A percentile compares a stretch with the other conserved stretches of the same genome.
Evolutionary conservation across 768 basidiomycete genomes (phyloP).

Genomic region (Floccularia luteovirens): DNA sequence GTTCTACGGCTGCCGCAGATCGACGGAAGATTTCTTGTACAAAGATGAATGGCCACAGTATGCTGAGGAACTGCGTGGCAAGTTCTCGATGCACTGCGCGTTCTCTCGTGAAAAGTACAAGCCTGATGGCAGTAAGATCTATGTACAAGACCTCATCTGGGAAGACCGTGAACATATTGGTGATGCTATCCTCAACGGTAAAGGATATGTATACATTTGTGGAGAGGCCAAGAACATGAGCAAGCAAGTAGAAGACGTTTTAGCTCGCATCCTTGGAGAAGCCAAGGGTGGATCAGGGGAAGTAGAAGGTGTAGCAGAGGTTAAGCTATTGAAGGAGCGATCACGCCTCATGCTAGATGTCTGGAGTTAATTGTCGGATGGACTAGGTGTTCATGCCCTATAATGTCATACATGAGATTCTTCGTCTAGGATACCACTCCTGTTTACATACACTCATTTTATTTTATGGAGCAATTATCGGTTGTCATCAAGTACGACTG

Average conservation of each 20-base stretch:
- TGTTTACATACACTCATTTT: constrained; percentile 10
- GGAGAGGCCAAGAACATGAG: constrained; percentile 97
- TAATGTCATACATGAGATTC: constrained; percentile 1
- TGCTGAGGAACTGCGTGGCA: constrained; percentile 78
- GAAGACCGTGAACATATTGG: constrained; percentile 78
- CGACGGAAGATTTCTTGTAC: constrained; percentile 89
- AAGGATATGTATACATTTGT: constrained; percentile 97
- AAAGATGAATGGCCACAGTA: constrained; percentile 93
- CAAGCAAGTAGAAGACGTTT: constrained; percentile 87
- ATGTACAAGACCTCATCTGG: constrained; percentile 97
- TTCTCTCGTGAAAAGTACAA: constrained; percentile 92
- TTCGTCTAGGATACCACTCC: constrained; percentile 7
- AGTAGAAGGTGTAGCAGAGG: constrained; percentile 84
- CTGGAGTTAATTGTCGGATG: constrained; percentile 57
- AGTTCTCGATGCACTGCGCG: constrained; percentile 82
- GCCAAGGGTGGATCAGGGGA: constrained; percentile 88
- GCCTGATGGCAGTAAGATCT: constrained; percentile 90
- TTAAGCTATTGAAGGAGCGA: constrained; percentile 93
- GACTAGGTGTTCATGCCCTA: neutral
- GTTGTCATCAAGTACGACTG: neutral
- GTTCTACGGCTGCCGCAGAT: constrained; percentile 93
- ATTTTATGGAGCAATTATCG: constrained; percentile 9
- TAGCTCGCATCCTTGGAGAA: constrained; percentile 80
- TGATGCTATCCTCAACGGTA: constrained; percentile 85
- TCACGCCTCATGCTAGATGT: constrained; percentile 84